A percentile compares a stretch with the other conserved stretches of the same genome.
Evolutionary conservation across 202 grass and related monocot species (phyloP).

Genomic region (Hordeum pubiflorum): DNA sequence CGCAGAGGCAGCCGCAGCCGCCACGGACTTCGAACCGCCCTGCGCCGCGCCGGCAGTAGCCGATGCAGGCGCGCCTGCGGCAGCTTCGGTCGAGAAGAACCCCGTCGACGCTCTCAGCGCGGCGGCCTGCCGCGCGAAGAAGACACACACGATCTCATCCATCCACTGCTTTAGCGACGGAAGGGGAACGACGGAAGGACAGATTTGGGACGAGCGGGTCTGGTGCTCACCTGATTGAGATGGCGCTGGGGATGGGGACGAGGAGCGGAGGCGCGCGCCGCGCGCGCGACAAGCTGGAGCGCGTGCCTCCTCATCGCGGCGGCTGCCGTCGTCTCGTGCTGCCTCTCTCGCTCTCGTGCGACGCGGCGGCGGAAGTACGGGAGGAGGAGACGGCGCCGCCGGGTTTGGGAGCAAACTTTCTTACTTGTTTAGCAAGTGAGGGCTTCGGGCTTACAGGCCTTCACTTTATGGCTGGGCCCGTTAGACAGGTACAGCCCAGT

Average conservation of each 20-base stretch:
- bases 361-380: background rate
- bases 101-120: background rate
- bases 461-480: background rate
- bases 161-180: background rate
- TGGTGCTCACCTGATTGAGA: background rate
- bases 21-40: background rate
- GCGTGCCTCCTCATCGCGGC: background rate
- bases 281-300: background rate
- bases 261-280: background rate
- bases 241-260: background rate
- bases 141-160: background rate
- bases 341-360: background rate
- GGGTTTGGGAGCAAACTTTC: background rate
- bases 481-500: background rate
- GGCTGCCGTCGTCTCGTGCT: background rate
- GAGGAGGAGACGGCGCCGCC: background rate
- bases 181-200: background rate
- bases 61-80: background rate
- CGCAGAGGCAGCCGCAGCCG: background rate
- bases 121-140: background rate
- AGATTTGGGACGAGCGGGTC: background rate
- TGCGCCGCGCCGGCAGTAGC: background rate
- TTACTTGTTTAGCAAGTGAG: slow-evolving; percentile 11
- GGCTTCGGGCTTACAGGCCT: background rate
- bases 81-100: slow-evolving; percentile 8